Evolutionary conservation across 208 protist genomes (phyloP), one percentile per base, ranked within the genome.

Genomic region (Trypanosoma platydactyli): DNA sequence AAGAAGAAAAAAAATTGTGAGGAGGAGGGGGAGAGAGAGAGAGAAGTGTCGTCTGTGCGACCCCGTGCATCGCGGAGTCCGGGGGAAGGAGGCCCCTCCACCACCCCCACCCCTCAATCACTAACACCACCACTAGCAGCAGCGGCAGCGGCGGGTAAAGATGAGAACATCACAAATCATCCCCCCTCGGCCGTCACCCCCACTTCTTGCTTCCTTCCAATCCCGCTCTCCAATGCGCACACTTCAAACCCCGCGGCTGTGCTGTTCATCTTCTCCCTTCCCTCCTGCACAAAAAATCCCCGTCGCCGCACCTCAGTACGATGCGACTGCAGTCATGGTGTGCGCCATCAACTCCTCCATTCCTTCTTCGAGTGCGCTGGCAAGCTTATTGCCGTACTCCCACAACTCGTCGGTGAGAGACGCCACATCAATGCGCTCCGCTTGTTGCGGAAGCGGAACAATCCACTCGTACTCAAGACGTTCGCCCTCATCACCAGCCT

Each of bases 401-500:
- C 86, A 96, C 55, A 96, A 53, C 65, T 94, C 84, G 27, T 78
- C 73, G 3, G 80, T 81, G 48, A 94, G 64, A 3, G 66, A 71
- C 2, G 77, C 73, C 13, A 93, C 63, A 51, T 93, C 79, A 1
- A 90, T 64, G 12, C 76, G 66, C 74, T 96, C 88, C 7, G 84
- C 83, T 54, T 86, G 77, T 57, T 87, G 77, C 13, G 91, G 91
- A 22, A 96, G 76, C 64, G 61, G 68, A 11, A 91, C 91, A 67
- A 96, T 82, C 74, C 79, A 93, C 76, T 96, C 91, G 53, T 96
- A 96, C 81, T 96, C 88, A 6, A 96, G 77, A 1, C 88, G 81
- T 62, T 86, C 73, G 5, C 91, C 91, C 52, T 96, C 88, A 38
- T 94, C 88, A 0, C 91, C 88, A 4, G 77, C 77, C 9, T 79